These are phyloP conservation scores for Hypoxylon sp. DNA, from an alignment of 2,329 filamentous ascomycete species.

Conservation along the genomic window DNA sequence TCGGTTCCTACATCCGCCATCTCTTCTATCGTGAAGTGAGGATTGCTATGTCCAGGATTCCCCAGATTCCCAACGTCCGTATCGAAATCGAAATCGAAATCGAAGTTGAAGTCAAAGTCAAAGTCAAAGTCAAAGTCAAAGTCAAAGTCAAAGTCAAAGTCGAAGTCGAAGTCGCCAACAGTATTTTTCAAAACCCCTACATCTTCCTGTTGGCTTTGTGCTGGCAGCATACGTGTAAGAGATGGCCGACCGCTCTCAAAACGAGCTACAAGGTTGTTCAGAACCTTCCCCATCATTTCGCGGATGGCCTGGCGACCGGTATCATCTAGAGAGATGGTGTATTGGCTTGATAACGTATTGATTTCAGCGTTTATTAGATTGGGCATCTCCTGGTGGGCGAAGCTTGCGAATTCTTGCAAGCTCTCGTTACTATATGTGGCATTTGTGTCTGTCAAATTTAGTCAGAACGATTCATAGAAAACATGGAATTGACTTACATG, in stretches of 20 bases:
- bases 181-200: neutral
- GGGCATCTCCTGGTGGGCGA: conserved; percentile 8
- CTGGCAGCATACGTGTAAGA: neutral
- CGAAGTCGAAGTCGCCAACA: conserved; percentile 1
- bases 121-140: conserved; percentile 7
- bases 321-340: neutral
- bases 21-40: neutral
- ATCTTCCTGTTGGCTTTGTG: neutral
- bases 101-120: neutral
- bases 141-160: no score
- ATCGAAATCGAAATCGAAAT: conserved; percentile 2
- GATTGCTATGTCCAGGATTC: neutral
- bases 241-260: conserved; percentile 3
- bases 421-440: neutral
- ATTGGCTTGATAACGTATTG: conserved; percentile 1
- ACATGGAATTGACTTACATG: conserved; percentile 22
- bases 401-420: neutral
- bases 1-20: neutral
- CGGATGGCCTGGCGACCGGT: neutral
- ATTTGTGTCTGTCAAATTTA: no score
- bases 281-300: neutral
- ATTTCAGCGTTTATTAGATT: neutral
- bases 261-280: neutral
- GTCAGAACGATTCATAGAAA: neutral
- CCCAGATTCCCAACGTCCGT: neutral